Evolutionary conservation across 108 stramenopile genomes (phyloP).

Genomic region (Cyclostephanos invisitatus): DNA sequence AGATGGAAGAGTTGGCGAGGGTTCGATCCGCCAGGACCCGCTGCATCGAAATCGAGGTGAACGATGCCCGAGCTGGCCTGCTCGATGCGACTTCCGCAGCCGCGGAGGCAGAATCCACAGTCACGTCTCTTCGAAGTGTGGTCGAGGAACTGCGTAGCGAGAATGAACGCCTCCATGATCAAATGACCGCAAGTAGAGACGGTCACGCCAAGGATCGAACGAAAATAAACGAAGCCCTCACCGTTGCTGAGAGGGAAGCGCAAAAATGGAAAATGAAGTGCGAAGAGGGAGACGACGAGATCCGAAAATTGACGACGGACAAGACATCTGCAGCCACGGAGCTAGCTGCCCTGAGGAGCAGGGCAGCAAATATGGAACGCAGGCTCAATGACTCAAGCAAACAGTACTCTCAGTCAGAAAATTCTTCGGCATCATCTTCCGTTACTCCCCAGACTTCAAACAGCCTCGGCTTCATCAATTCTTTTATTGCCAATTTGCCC

Average conservation of each 20-base stretch:
- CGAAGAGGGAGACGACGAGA: constrained; percentile 55
- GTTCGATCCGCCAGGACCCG: constrained; percentile 47
- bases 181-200: constrained; percentile 39
- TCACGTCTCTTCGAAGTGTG: constrained; percentile 50
- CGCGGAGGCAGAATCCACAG: constrained; percentile 60
- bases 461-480: constrained; percentile 46
- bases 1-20: constrained; percentile 57
- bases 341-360: constrained; percentile 49
- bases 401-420: neutral
- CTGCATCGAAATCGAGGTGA: constrained; percentile 53
- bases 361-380: constrained; percentile 40
- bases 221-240: constrained; percentile 51
- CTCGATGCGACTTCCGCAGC: constrained; percentile 55
- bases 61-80: constrained; percentile 48
- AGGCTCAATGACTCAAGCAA: constrained; percentile 34
- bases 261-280: constrained; percentile 58
- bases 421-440: constrained; percentile 1
- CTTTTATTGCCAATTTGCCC: constrained; percentile 22
- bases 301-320: constrained; percentile 48
- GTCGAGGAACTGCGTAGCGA: constrained; percentile 56
- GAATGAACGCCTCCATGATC: constrained; percentile 59
- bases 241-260: constrained; percentile 50
- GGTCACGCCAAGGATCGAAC: constrained; percentile 36
- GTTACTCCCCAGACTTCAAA: constrained; percentile 34
- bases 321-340: constrained; percentile 48